Percentiles rank a stretch among this genome's conserved stretches.
These are phyloP conservation scores for Aureobasidium subglaciale DNA, from an alignment of 2,329 filamentous ascomycete genomes.

Conservation along the genomic window DNA sequence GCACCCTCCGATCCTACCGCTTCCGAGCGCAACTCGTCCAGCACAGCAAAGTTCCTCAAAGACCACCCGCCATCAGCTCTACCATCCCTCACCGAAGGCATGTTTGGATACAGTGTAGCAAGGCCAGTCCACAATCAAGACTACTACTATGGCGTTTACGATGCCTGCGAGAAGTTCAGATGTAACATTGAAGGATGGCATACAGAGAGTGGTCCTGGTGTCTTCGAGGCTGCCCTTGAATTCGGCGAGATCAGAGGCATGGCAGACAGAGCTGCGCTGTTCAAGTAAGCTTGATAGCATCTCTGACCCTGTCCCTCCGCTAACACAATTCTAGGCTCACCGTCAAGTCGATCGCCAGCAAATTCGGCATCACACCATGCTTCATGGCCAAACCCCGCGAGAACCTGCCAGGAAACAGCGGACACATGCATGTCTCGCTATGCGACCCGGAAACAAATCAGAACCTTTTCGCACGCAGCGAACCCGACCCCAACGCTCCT, in stretches of 20 bases:
- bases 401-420: conserved; percentile 87
- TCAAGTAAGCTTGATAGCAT: conserved; percentile 57
- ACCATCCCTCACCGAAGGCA: conserved; percentile 78
- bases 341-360: conserved; percentile 80
- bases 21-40: conserved; percentile 53
- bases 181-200: conserved; percentile 92
- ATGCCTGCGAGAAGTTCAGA: conserved; percentile 67
- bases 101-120: conserved; percentile 92
- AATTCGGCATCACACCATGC: conserved; percentile 87
- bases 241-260: conserved; percentile 82
- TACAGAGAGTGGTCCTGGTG: conserved; percentile 86
- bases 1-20: conserved; percentile 45
- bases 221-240: conserved; percentile 91
- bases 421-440: conserved; percentile 90
- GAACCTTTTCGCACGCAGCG: conserved; percentile 74
- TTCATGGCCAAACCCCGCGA: conserved; percentile 98
- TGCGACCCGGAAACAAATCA: conserved; percentile 65
- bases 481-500: conserved; percentile 61
- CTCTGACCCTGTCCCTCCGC: not conserved
- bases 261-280: conserved; percentile 85
- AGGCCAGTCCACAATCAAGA: conserved; percentile 83
- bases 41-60: conserved; percentile 66
- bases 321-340: conserved; percentile 50
- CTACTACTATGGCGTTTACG: conserved; percentile 83
- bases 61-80: conserved; percentile 67